Base-by-base conservation (phyloP, 2,329 filamentous ascomycete genomes). In the Trichoderma endophyticum region DNA sequence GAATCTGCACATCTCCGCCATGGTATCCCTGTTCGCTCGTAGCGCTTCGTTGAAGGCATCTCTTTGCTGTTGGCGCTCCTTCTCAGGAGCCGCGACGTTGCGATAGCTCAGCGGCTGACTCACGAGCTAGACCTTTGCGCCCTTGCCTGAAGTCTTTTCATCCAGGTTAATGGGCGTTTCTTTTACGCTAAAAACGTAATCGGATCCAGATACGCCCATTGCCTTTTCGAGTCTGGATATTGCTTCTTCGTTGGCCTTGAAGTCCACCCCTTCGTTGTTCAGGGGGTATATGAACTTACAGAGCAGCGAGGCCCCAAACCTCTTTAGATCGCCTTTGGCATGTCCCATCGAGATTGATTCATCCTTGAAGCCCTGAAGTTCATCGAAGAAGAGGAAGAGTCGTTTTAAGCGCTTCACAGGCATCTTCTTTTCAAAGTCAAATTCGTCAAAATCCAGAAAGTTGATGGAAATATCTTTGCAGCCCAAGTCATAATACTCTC, bases 241-340 rank as follows among this genome's bases (percentile, higher is more conserved):
- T n/a, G 65, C 65, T 18, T 56, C 65, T 21, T 60, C 11, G 28
- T 30, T 51, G 18, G 48, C 65, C 12, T 51, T 56, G 18, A 15
- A 7, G 12, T 8, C 54, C 12, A 9, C 9, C 3, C 24, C 1
- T 2, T 43, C 26, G 0, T 66, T n/a, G 63, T 77, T 77, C 0
- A n/a, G 48, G 28, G 74, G 72, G 30, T 69, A 51, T 21, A 77
- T 74, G 6, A 73, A 57, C 8, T 69, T 51, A 28, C 57, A 21
- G 21, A 77, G 48, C 14, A 77, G 57, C 9, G 74, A 77, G 15
- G 76, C 72, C 4, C 75, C 76, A n/a, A 77, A 71, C 6, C 76
- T 76, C 67, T 76, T 77, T 14, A 77, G 62, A 48, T 77, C 76
- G 0, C 75, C 73, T 36, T 69, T 73, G 56, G 74, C 76, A 57